Evolutionary conservation across 108 stramenopile genomes (phyloP), one percentile per base, ranked within the genome.

Genomic region (Skeletonema tropicum): DNA sequence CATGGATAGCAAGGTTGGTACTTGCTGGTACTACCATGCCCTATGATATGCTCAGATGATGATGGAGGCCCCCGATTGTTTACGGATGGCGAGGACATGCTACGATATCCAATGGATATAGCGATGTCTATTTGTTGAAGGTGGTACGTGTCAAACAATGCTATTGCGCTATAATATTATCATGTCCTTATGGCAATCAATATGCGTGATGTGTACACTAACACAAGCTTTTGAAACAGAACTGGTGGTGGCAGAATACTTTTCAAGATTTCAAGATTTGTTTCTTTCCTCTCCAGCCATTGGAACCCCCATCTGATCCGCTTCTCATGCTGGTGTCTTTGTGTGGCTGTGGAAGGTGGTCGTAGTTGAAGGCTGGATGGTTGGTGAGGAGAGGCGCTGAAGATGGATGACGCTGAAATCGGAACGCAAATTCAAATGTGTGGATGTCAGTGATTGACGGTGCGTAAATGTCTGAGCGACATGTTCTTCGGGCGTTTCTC

Each of bases 11-110:
- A 55, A 55, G 52, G 52, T 8, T 55, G 23, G 23, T 25, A 55
- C 6, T 55, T 55, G 52, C 52, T 55, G 23, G 5, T 55, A 55
- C 23, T 25, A 55, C 9, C 52, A 55, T 55, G 52, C 3, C 52
- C 52, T 23, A 55, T 25, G 21, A 55, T 55, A 17, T 55, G 52
- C 21, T n/a, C 52, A 55, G 52, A 55, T 55, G 52, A n/a, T n/a
- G n/a, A 55, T 55, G 52, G 19, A 55, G 23, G n/a, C 23, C 9
- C 21, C 52, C 52, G 52, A 55, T 55, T 55, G 52, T 55, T 55
- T 55, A 55, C 52, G 52, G 52, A 23, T 55, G 52, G 52, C 21
- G 21, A 7, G 52, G 52, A 55, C 52, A 55, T 55, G 52, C 52
- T 55, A 21, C 23, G 10, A 21, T 55, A 10, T 23, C 52, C 19